Percentiles rank a stretch among this genome's conserved stretches.
phyloP scores from a whole-genome alignment of 2,329 filamentous ascomycete genomes.

The Aaosphaeria arxii region DNA sequence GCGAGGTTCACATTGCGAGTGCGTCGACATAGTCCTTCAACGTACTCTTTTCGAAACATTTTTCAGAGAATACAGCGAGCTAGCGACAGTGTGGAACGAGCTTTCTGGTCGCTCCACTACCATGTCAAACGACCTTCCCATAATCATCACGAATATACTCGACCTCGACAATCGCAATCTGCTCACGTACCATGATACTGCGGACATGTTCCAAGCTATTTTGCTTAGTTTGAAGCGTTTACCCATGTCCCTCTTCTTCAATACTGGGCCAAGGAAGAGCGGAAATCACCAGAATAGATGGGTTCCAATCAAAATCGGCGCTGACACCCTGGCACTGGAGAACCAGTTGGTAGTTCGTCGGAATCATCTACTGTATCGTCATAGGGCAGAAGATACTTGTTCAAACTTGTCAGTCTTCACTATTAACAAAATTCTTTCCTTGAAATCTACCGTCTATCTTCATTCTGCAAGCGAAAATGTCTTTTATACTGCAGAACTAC shows the following conservation, averaged over 20 bases:
- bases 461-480: too few relatives aligned
- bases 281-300: slow-evolving; percentile 2
- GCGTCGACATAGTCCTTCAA: not conserved
- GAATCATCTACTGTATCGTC: too few relatives aligned
- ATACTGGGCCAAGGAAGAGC: slow-evolving; percentile 9
- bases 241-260: not conserved
- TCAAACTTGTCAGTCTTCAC: too few relatives aligned
- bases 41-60: not conserved
- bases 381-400: too few relatives aligned
- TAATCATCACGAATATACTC: not conserved
- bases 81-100: not conserved
- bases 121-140: not conserved
- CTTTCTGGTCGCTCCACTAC: not conserved
- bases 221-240: not conserved
- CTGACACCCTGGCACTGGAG: too few relatives aligned
- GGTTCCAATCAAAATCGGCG: not conserved
- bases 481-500: too few relatives aligned
- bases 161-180: not conserved
- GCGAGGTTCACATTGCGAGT: not conserved
- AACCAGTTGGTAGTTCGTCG: too few relatives aligned
- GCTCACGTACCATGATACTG: not conserved
- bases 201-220: not conserved
- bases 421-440: too few relatives aligned
- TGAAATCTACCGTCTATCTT: too few relatives aligned
- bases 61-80: not conserved